Percentiles rank a stretch among this genome's conserved stretches.
Conservation (phyloP, 2,329 filamentous ascomycete species). For the Fusarium sp. region DNA sequence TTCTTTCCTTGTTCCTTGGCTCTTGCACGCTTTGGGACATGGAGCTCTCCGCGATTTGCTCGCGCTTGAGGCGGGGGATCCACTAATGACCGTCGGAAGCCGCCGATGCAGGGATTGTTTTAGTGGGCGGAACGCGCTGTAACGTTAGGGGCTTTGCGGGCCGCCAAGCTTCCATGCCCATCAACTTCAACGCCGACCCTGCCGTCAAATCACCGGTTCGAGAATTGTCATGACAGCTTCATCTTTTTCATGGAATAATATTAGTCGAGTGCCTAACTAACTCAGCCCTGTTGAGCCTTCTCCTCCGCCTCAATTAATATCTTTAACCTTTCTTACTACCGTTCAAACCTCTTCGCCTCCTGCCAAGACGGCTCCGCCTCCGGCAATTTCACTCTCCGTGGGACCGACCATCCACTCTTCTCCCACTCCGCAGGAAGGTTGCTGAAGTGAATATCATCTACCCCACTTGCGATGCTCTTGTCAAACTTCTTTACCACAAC, state of each 20-base stretch:
- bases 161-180: no score
- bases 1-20: conserved; percentile 24
- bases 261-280: not conserved
- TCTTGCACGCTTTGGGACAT: conserved; percentile 27
- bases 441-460: not conserved
- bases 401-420: no score
- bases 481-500: not conserved
- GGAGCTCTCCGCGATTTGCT: conserved; percentile 28
- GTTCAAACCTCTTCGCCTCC: not conserved
- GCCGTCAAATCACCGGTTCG: not conserved
- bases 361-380: not conserved
- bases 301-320: not conserved
- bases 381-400: not conserved
- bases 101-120: conserved; percentile 32
- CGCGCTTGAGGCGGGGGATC: conserved; percentile 12
- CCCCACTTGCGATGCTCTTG: not conserved
- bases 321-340: not conserved
- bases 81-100: conserved; percentile 36
- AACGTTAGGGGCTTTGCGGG: not conserved
- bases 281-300: not conserved
- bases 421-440: not conserved
- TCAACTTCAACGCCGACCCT: not conserved
- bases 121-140: conserved; percentile 15
- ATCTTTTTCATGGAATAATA: not conserved
- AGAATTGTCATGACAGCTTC: not conserved